phyloP scores from a whole-genome alignment of 2,329 filamentous ascomycete genomes.

The Graphilbum sp. region DNA sequence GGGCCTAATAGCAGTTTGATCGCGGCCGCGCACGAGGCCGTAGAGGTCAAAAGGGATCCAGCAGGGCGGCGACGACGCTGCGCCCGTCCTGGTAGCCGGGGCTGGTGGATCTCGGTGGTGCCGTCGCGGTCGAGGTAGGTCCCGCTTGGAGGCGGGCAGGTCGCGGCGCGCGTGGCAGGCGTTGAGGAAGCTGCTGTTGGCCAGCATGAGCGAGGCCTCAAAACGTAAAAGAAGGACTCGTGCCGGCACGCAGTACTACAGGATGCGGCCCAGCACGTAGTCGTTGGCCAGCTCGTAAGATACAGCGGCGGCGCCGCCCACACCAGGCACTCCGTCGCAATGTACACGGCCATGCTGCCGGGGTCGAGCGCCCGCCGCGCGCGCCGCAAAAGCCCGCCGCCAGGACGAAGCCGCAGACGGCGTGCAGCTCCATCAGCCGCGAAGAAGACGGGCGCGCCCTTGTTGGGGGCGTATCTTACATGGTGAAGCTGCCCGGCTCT shows the following conservation, averaged over 20 bases:
- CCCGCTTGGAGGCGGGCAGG: slow-evolving; percentile 29
- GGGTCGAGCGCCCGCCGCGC: slow-evolving; percentile 32
- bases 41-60: slow-evolving; percentile 17
- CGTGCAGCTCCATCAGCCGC: slow-evolving; percentile 28
- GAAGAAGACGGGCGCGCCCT: slow-evolving; percentile 21
- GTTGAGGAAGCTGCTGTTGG: slow-evolving; percentile 33
- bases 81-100: slow-evolving; percentile 32
- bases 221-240: slow-evolving; percentile 46
- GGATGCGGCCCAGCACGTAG: slow-evolving; percentile 41
- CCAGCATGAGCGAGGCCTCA: slow-evolving; percentile 35
- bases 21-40: slow-evolving; percentile 9
- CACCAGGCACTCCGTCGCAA: slow-evolving; percentile 21
- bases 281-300: slow-evolving; percentile 50
- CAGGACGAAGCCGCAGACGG: slow-evolving; percentile 29
- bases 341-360: slow-evolving; percentile 22
- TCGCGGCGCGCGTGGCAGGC: slow-evolving; percentile 31
- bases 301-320: slow-evolving; percentile 27
- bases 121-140: slow-evolving; percentile 35
- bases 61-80: slow-evolving; percentile 22
- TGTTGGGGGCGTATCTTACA: slow-evolving; percentile 21
- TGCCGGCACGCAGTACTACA: slow-evolving; percentile 49
- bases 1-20: no score
- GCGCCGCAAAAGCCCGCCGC: slow-evolving; percentile 30
- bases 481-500: no score
- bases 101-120: slow-evolving; percentile 28